Base-by-base conservation (phyloP, 106 monocot genomes). In the Narthecium ossifragum region DNA sequence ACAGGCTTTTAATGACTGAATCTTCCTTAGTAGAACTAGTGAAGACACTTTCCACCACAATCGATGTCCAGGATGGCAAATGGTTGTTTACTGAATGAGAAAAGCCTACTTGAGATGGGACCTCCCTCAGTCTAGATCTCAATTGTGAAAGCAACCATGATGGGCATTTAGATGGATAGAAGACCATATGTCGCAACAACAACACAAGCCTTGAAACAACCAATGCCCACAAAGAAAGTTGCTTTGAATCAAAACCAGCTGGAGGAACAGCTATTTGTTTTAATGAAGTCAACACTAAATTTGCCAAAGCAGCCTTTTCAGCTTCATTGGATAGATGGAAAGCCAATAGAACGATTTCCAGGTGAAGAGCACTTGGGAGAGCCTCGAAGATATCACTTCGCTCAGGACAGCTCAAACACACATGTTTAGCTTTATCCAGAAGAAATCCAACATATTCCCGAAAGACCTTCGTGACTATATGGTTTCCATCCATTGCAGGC, bases 331-430 rank as follows among this genome's bases (percentile, higher is more conserved):
- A 78, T 29, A 82, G 46, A 73, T 98, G 91, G 71, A 87, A 98
- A 34, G 84, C 84, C 73, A 91, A 72, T 39, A 98, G 46, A 21
- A 98, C 47, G 65, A 98, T 88, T 64, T 98, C 98, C 60, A 91
- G 55, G 33, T 98, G 90, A 64, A 98, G 84, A 41, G 74, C 40
- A 63, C 76, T 73, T 63, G 96, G 96, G 32, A 98, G 75, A 67
- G 57, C 59, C 18, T 30, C 74, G 53, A 69, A 52, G 47, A 83
- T 65, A 55, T 84, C 75, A 51, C 37, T 77, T 18, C 69, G 38
- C 43, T 79, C 75, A 29, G 77, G 57, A 57, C 59, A 67, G 17
- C 26, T 73, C 39, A 12, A 49, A 37, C 31, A 51, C 6, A 64
- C 51, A 58, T 71, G 62, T 32, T 72, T 77, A 47, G 63, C 62